These are phyloP conservation scores for Pinus taeda DNA, from an alignment of 75 land plant genomes.

Conservation along the genomic window DNA sequence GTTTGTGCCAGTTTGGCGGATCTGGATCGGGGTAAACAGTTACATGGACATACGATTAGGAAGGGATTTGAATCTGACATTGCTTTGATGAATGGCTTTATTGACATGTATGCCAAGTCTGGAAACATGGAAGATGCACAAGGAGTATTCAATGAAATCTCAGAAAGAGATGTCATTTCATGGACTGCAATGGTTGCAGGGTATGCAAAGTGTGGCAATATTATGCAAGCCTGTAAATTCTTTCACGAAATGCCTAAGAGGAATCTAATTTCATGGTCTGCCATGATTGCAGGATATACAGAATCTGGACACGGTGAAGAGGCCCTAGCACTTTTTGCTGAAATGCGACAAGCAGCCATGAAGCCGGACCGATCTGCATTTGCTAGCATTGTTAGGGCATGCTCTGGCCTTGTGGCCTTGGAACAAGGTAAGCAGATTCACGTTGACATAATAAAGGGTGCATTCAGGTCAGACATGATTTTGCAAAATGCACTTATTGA, in stretches of 20 bases:
- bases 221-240: background rate
- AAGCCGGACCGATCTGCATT: constrained; percentile 6
- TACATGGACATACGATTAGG: background rate
- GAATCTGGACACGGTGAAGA: constrained; percentile 7
- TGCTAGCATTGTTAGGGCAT: constrained; percentile 15
- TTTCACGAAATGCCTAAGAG: constrained; percentile 14
- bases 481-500: constrained; percentile 20
- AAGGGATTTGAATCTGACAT: background rate
- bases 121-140: constrained; percentile 12
- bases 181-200: constrained; percentile 15
- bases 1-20: background rate
- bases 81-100: background rate
- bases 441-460: constrained; percentile 5
- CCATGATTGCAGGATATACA: constrained; percentile 15
- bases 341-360: constrained; percentile 4
- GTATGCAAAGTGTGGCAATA: constrained; percentile 9
- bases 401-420: constrained; percentile 4
- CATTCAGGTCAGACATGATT: constrained; percentile 16
- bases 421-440: constrained; percentile 11
- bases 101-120: constrained; percentile 16
- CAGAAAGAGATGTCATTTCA: background rate
- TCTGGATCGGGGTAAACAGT: constrained; percentile 7
- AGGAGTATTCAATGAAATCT: background rate
- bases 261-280: constrained; percentile 20
- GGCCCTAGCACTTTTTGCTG: constrained; percentile 16